Evolutionary conservation across 768 basidiomycete genomes (phyloP), one percentile per base, ranked within the genome.

Genomic region (Termitomyces sp.): DNA sequence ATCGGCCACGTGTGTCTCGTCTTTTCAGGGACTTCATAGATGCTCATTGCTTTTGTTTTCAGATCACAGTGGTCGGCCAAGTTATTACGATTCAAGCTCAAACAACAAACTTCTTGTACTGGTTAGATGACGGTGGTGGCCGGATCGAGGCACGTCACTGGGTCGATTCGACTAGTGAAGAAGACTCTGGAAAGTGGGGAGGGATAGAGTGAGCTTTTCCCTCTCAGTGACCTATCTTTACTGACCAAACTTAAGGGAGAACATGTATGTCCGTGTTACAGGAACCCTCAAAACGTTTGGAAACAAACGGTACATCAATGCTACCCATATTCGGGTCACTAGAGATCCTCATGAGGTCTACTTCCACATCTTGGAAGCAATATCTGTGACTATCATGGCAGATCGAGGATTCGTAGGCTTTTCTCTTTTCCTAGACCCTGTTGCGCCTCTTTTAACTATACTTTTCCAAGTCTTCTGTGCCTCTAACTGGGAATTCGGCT

Each of bases 51-150:
- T 8, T 26, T 35, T 10, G 9, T 51, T 35, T 7, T 10, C 61
- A 94, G 91, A 74, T 94, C 33, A 84, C 87, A 0, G 63, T 92
- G 44, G 86, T 94, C 3, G 92, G 82, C 2, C 83, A 88, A 64
- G 85, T 97, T 3, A 74, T 83, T 10, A 82, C 83, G 18, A 76
- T 91, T 30, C 78, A 86, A 58, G 73, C 74, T 8, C 87, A 89
- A 59, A 79, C 90, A 3, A 98, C 95, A 2, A 94, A 95, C 64
- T 82, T 81, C 56, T 83, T 86, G 36, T 93, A 92, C 66, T 71
- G 75, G 57, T 74, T 99, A 5, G 90, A 94, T 58, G 96, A 99
- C 68, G 93, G 94, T 13, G 90, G 91, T 2, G 93, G 88, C 22
- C 73, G 72, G 44, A 82, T 90, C 20, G 89, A 92, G 65, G 87